A percentile compares a stretch with the other conserved stretches of the same genome.
These are phyloP conservation scores for Podospora fimiseda DNA, from an alignment of 495 filamentous ascomycete species.

Conservation along the genomic window DNA sequence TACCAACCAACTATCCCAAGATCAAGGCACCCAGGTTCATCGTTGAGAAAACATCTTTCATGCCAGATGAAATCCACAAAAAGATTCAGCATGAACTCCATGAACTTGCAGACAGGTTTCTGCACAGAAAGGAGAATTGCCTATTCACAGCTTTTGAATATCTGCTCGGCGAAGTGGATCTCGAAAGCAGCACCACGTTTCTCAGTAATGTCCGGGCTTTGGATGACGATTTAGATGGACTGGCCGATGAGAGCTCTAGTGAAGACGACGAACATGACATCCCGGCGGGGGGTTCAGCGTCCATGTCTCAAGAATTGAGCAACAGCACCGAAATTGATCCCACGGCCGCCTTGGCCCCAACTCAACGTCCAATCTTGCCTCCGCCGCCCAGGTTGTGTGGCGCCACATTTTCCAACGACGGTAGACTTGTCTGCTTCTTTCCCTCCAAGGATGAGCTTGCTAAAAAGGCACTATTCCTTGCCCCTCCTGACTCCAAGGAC, in stretches of 20 bases:
- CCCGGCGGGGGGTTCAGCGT: slow-evolving; percentile 42
- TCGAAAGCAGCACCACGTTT: slow-evolving; percentile 67
- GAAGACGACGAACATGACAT: slow-evolving; percentile 75
- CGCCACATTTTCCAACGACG: slow-evolving; percentile 69
- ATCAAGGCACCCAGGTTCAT: slow-evolving; percentile 57
- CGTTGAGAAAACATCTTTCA: slow-evolving; percentile 71
- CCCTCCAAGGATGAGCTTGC: slow-evolving; percentile 72
- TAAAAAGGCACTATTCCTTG: slow-evolving; percentile 52
- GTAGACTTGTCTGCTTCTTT: slow-evolving; percentile 80
- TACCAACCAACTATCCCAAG: slow-evolving; percentile 72
- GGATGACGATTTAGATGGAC: slow-evolving; percentile 52
- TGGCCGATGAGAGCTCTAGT: slow-evolving; percentile 66
- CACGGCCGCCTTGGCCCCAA: slow-evolving; percentile 41
- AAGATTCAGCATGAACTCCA: slow-evolving; percentile 62
- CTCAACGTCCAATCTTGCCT: slow-evolving; percentile 68
- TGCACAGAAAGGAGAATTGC: slow-evolving; percentile 64
- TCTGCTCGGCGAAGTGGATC: slow-evolving; percentile 72
- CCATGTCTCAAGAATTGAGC: slow-evolving; percentile 51
- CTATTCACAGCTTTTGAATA: slow-evolving; percentile 78
- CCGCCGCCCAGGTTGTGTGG: slow-evolving; percentile 71
- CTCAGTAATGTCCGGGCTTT: slow-evolving; percentile 58
- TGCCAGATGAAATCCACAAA: slow-evolving; percentile 60
- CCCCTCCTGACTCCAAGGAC: slow-evolving; percentile 54
- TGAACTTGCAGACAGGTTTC: slow-evolving; percentile 62
- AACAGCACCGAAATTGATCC: slow-evolving; percentile 44